These are phyloP conservation scores for Asterophora lycoperdoides DNA, from an alignment of 768 basidiomycete genomes.

Conservation along the genomic window DNA sequence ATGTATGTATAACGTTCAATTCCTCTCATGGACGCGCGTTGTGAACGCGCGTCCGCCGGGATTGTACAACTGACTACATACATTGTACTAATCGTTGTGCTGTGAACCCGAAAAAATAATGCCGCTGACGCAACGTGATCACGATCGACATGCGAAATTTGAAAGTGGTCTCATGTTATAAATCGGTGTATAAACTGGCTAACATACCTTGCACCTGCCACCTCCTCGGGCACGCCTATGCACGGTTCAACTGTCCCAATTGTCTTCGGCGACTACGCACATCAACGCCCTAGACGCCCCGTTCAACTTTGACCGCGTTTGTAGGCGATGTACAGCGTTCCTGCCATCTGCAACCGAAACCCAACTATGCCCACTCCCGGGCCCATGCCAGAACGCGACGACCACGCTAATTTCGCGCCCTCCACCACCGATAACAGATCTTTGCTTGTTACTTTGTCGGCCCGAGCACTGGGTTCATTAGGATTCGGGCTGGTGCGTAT, in stretches of 20 bases:
- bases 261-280: background rate
- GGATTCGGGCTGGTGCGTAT: conserved; percentile 37
- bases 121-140: background rate
- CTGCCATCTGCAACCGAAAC: conserved; percentile 1
- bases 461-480: conserved; percentile 23
- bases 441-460: conserved; percentile 18
- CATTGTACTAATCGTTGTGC: too few species aligned
- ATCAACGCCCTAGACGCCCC: background rate
- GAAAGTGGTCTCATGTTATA: conserved; percentile 37
- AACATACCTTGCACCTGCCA: conserved; percentile 19
- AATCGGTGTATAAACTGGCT: conserved; percentile 17
- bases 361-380: background rate
- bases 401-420: conserved; percentile 2
- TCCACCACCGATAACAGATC: conserved; percentile 11
- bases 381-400: conserved; percentile 9
- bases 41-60: too few species aligned
- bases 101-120: background rate
- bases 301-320: background rate
- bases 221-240: conserved; percentile 6
- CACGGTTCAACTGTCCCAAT: background rate
- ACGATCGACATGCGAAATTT: conserved; percentile 3
- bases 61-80: too few species aligned
- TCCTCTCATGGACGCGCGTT: too few species aligned
- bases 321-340: conserved; percentile 9
- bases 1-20: too few species aligned